Evolutionary conservation across 306 rosid genomes (phyloP), one percentile per base, ranked within the genome.

Genomic region (Rosa chinensis): DNA sequence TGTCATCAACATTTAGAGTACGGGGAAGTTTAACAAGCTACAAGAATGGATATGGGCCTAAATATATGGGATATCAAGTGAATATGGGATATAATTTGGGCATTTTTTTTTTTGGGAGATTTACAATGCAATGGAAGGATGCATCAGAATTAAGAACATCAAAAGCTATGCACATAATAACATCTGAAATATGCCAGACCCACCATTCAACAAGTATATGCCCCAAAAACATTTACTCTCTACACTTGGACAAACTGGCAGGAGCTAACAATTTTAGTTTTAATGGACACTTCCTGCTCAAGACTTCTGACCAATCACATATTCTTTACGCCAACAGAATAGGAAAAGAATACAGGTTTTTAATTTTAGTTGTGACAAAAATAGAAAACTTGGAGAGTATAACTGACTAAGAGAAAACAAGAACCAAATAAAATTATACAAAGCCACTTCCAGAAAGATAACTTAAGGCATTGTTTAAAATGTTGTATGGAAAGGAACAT

Each of bases 401-500:
- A n/a, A n/a, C n/a, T n/a, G n/a, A n/a, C n/a, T n/a, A n/a, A n/a
- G n/a, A n/a, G n/a, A n/a, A n/a, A n/a, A n/a, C n/a, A n/a, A n/a
- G n/a, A n/a, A n/a, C n/a, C n/a, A n/a, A n/a, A n/a, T n/a, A n/a
- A n/a, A n/a, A n/a, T n/a, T n/a, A n/a, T n/a, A n/a, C n/a, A n/a
- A n/a, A n/a, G n/a, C n/a, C n/a, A n/a, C n/a, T n/a, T n/a, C n/a
- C 18, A 43, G 23, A 67, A 39, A 32, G 77, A 45, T 39, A 78
- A 79, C 75, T 28, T 74, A 74, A 61, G 55, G 81, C 70, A 81
- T 53, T 8, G 66, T 61, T 47, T 52, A 42, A 78, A 42, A 73
- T 35, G 28, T 35, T 3, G 5, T 61, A 68, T 21, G 32, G 35
- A 63, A 32, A 28, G 70, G 7, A 53, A 79, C 42, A 66, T 56